Conservation (phyloP, 495 filamentous ascomycete genomes). For the Cenococcum geophilum region DNA sequence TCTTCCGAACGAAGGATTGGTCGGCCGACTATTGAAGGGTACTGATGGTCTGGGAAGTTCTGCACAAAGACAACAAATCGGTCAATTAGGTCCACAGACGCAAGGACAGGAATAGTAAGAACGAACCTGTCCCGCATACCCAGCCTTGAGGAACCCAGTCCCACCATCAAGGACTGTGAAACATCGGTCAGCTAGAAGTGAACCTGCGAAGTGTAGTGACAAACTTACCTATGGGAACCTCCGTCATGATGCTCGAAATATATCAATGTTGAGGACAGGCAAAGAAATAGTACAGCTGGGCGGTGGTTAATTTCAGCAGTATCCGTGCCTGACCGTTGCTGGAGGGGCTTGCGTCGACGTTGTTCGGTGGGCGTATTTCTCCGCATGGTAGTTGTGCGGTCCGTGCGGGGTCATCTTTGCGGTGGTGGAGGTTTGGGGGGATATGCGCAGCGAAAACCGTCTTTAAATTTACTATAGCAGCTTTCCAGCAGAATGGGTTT, state of each 20-base stretch:
- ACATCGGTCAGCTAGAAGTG: conserved; percentile 23
- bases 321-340: conserved; percentile 15
- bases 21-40: conserved; percentile 95
- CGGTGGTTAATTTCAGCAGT: conserved; percentile 9
- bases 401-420: conserved; percentile 12
- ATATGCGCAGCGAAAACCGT: background rate
- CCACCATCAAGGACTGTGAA: conserved; percentile 93
- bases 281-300: conserved; percentile 1
- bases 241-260: conserved; percentile 49
- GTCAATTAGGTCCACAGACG: background rate
- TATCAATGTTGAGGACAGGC: conserved; percentile 3
- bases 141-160: conserved; percentile 99
- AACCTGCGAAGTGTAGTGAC: conserved; percentile 31
- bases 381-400: conserved; percentile 3
- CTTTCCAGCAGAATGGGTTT: too few species aligned
- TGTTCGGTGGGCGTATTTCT: background rate
- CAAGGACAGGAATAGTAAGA: background rate
- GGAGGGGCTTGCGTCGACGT: conserved; percentile 15
- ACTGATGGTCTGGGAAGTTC: conserved; percentile 98
- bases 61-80: conserved; percentile 35
- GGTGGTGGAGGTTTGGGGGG: background rate
- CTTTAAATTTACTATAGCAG: background rate
- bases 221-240: conserved; percentile 63
- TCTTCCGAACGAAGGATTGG: conserved; percentile 97
- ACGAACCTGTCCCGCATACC: conserved; percentile 81